Evolutionary conservation across 805 yeast species (phyloP), one percentile per base, ranked within the genome.

Genomic region (Helenozyma baotianmanensis): DNA sequence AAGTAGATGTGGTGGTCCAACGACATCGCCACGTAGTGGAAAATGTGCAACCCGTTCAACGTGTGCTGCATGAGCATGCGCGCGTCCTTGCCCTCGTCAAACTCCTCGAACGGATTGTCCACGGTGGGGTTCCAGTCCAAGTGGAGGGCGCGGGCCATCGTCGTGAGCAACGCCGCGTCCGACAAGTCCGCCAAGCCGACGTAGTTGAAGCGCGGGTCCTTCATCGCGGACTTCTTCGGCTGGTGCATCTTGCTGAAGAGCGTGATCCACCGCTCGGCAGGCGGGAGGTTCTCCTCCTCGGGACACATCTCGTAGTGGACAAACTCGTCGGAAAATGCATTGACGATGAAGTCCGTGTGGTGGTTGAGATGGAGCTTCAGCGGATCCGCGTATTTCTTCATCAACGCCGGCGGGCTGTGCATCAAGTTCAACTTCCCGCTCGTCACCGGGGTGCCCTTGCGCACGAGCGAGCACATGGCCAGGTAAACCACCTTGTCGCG

Each of bases 401-500:
- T 50, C 10, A 53, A 33, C 2, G 30, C 21, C 4, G 59, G 54
- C 6, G 45, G 39, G 2, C 17, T 17, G 15, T 33, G 43, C 21
- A 43, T 39, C 10, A 48, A 27, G 26, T 38, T 32, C 17, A 23
- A 9, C 12, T 43, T 2, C 19, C 18, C 28, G 14, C 10, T 9
- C 10, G 27, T 23, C n/a, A 11, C 38, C 45, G 29, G 40, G 34
- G 13, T 9, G 6, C 48, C 50, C 22, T 39, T 42, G 27, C 38
- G 46, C 14, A 48, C 42, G 39, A 78, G 62, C 5, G 76, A 60
- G 10, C 78, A 64, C 27, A 71, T 62, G 2, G 82, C 74, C 3
- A 70, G 65, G 47, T 71, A 79, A 10, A 74, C 66, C 23, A 76
- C 46, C 21, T 59, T 56, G 9, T 69, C 77, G 15, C 65, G 52